A percentile compares a stretch with the other conserved stretches of the same genome.
phyloP scores from a whole-genome alignment of 1,139 yeast species.

The Groenewaldozyma auringiensis region DNA sequence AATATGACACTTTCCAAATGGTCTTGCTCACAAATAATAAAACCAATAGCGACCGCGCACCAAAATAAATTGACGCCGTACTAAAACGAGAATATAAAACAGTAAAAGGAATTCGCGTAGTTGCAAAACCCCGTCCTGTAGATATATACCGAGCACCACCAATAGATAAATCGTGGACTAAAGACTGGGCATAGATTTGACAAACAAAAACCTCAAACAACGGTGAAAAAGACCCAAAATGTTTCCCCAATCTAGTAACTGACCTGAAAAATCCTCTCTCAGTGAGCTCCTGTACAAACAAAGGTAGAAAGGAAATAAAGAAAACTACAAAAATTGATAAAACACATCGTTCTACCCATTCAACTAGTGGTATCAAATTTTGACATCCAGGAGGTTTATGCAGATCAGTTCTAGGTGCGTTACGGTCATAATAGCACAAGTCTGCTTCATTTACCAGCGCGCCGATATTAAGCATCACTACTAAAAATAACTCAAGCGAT shows the following conservation, averaged over 20 bases:
- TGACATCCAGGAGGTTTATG: conserved; percentile 67
- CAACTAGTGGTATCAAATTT: conserved; percentile 61
- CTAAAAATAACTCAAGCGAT: conserved; percentile 63
- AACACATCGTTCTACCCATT: conserved; percentile 77
- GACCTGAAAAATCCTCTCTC: conserved; percentile 72
- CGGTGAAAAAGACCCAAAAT: conserved; percentile 68
- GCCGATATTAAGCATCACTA: conserved; percentile 61
- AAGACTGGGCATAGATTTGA: conserved; percentile 68
- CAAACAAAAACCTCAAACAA: conserved; percentile 83
- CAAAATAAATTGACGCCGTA: conserved; percentile 56
- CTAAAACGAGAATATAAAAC: conserved; percentile 59
- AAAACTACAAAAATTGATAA: conserved; percentile 77
- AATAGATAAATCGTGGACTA: conserved; percentile 58
- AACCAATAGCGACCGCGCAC: conserved; percentile 49
- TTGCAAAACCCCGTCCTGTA: conserved; percentile 83
- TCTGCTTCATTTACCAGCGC: conserved; percentile 54
- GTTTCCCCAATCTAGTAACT: conserved; percentile 49
- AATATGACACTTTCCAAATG: conserved; percentile 67
- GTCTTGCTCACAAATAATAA: conserved; percentile 57
- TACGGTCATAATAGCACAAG: conserved; percentile 47
- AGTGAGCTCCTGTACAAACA: conserved; percentile 67
- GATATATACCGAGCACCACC: conserved; percentile 84
- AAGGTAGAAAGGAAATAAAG: conserved; percentile 73
- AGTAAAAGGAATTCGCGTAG: conserved; percentile 53
- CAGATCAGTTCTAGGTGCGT: conserved; percentile 51